Evolutionary conservation across 208 protist genomes (phyloP), one percentile per base, ranked within the genome.

Genomic region (Strigomonas oncopelti): DNA sequence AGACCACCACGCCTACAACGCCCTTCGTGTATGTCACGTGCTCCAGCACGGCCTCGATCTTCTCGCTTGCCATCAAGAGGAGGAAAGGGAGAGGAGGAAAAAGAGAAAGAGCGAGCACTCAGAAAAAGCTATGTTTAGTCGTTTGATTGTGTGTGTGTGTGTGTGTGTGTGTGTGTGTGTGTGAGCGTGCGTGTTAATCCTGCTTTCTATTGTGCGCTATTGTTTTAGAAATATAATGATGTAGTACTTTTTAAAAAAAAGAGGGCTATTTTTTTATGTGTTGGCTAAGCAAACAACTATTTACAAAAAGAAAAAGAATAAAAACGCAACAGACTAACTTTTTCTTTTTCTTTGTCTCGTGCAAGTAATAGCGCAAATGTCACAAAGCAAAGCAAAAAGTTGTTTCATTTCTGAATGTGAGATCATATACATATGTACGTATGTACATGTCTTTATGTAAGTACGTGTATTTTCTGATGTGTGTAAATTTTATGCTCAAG

Each of bases 21-120:
- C 90, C 90, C 55, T 90, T 90, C 24, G 86, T 93, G 77, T 93
- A 93, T 34, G 90, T 93, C 61, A 95, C 68, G 74, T 85, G 80
- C 67, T 95, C 90, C n/a, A 95, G 55, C 11, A 93, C 77, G 25
- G 75, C 75, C 53, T 95, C 90, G 20, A 93, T 81, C 14, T 75
- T 32, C 57, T 90, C 86, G 2, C 70, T 62, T 2, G 81, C 67
- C 76, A 88, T 88, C 24, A 46, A 4, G 27, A 14, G 31, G 24
- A 24, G 7, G 24, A 5, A 22, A 56, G 16, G 7, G 16, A 9
- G 52, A 36, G 34, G 34, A 45, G 5, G 9, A 61, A 61, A 7
- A 61, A 32, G 11, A 61, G 56, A 38, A 27, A 61, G 7, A 32
- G 28, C 7, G 31, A 61, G 7, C 13, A 61, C 16, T 8, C 13